Conservation (phyloP, 192 early-diverging fungal species). For the Mortierella hygrophila region DNA sequence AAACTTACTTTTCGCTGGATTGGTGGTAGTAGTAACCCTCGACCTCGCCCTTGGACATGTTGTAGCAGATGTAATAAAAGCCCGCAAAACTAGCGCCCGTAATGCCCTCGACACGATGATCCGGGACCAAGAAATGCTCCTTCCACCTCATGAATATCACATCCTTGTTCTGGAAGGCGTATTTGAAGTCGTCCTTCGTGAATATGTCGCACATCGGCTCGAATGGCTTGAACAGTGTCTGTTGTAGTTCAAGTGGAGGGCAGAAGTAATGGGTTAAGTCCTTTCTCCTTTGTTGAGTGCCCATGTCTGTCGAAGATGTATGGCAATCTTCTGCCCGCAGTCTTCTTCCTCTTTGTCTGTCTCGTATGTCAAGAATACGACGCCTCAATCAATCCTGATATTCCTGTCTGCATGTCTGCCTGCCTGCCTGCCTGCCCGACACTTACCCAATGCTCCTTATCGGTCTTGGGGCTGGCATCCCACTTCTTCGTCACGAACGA, state of each 20-base stretch:
- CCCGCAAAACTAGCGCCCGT: slow-evolving; percentile 90
- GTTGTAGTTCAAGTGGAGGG: not conserved
- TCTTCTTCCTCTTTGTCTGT: not conserved
- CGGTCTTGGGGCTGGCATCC: slow-evolving; percentile 79
- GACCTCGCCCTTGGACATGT: slow-evolving; percentile 70
- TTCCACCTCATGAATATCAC: slow-evolving; percentile 95
- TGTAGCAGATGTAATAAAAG: slow-evolving; percentile 89
- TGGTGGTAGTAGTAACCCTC: slow-evolving; percentile 78
- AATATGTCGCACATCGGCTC: slow-evolving; percentile 60
- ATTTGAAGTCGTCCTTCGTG: slow-evolving; percentile 62
- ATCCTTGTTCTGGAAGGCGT: slow-evolving; percentile 64
- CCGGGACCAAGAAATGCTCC: slow-evolving; percentile 91
- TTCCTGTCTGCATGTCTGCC: not conserved
- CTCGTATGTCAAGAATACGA: not conserved
- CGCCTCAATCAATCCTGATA: not conserved
- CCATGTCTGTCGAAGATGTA: not conserved
- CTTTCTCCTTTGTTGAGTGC: not conserved
- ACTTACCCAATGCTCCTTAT: slow-evolving; percentile 81
- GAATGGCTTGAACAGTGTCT: slow-evolving; percentile 66
- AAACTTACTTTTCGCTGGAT: slow-evolving; percentile 65
- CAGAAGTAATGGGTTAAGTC: not conserved
- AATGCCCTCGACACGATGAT: slow-evolving; percentile 81
- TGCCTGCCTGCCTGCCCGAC: not conserved
- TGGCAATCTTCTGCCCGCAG: not conserved
- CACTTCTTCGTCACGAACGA: slow-evolving; percentile 88